Percentiles rank a stretch among this genome's conserved stretches.
phyloP scores from a whole-genome alignment of 176 grass and related monocot genomes.

The Zizania latifolia region DNA sequence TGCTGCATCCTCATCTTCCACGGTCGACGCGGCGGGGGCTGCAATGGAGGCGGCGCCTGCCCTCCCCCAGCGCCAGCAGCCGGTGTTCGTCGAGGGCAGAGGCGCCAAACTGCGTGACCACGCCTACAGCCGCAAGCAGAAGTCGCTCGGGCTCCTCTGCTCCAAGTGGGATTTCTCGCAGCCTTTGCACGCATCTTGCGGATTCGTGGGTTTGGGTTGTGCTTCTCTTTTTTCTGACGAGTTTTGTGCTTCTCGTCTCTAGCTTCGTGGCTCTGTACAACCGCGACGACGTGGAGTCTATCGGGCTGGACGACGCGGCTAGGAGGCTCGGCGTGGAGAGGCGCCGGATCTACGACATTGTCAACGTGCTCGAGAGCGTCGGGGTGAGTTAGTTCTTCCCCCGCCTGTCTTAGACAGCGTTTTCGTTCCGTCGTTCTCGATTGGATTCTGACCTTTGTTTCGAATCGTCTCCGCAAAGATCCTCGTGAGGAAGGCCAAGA shows the following conservation, averaged over 20 bases:
- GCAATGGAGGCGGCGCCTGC: neutral
- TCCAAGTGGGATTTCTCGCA: conserved; percentile 51
- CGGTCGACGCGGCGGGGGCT: neutral
- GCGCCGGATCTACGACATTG: conserved; percentile 94
- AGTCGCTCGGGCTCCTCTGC: conserved; percentile 84
- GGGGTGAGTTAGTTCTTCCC: conserved; percentile 55
- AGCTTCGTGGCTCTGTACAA: conserved; percentile 78
- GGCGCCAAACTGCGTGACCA: conserved; percentile 37
- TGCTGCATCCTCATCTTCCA: neutral
- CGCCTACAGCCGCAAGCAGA: conserved; percentile 84
- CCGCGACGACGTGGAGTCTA: conserved; percentile 45
- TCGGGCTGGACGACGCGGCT: conserved; percentile 72
- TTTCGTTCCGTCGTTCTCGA: neutral
- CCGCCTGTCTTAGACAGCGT: neutral
- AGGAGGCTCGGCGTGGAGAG: conserved; percentile 65
- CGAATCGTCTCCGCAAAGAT: conserved; percentile 25
- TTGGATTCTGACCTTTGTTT: neutral
- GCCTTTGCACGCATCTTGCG: neutral
- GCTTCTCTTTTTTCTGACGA: neutral
- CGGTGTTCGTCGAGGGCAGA: neutral
- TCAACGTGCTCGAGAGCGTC: conserved; percentile 87
- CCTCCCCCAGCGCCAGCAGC: neutral
- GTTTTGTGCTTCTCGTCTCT: conserved; percentile 1
- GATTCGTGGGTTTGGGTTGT: neutral
- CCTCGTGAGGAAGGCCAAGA: conserved; percentile 79